phyloP scores from a whole-genome alignment of 768 basidiomycete species.

The Leccinum barrowsii region DNA sequence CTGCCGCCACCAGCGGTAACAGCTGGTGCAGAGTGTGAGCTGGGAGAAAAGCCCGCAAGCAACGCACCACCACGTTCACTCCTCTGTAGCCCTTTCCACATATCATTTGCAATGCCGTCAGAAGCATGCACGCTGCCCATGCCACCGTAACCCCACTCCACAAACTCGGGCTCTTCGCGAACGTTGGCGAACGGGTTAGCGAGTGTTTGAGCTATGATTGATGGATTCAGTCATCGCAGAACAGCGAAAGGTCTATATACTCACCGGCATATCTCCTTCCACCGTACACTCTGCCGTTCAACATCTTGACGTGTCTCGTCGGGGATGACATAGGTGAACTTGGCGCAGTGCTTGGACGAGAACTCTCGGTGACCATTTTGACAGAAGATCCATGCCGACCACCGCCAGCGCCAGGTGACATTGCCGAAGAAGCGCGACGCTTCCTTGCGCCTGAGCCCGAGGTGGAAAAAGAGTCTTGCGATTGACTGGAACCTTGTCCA shows the following conservation, averaged over 20 bases:
- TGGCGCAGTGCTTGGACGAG: slow-evolving; percentile 12
- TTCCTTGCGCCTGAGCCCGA: slow-evolving; percentile 7
- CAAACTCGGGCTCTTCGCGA: slow-evolving; percentile 72
- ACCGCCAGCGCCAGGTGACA: slow-evolving; percentile 25
- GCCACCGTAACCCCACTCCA: slow-evolving; percentile 90
- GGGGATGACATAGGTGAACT: slow-evolving; percentile 1
- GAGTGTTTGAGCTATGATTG: slow-evolving; percentile 27
- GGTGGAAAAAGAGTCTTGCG: neutral
- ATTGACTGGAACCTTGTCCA: neutral
- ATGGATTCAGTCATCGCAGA: neutral
- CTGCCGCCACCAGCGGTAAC: slow-evolving; percentile 16
- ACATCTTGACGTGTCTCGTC: slow-evolving; percentile 53
- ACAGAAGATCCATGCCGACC: slow-evolving; percentile 24
- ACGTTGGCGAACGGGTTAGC: slow-evolving; percentile 63
- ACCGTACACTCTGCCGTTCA: slow-evolving; percentile 87
- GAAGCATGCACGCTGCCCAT: slow-evolving; percentile 57
- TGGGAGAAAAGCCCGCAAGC: slow-evolving; percentile 12
- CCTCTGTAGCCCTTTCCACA: slow-evolving; percentile 27
- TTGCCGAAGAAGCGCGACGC: slow-evolving; percentile 22
- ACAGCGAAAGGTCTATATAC: neutral
- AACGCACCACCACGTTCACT: slow-evolving; percentile 26
- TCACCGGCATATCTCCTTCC: slow-evolving; percentile 31
- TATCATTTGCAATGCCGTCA: slow-evolving; percentile 26
- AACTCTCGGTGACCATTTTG: neutral
- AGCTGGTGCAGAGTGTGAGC: slow-evolving; percentile 4